A percentile compares a stretch with the other conserved stretches of the same genome.
Conservation (phyloP, 176 grass and related monocot genomes). For the Otatea glauca region DNA sequence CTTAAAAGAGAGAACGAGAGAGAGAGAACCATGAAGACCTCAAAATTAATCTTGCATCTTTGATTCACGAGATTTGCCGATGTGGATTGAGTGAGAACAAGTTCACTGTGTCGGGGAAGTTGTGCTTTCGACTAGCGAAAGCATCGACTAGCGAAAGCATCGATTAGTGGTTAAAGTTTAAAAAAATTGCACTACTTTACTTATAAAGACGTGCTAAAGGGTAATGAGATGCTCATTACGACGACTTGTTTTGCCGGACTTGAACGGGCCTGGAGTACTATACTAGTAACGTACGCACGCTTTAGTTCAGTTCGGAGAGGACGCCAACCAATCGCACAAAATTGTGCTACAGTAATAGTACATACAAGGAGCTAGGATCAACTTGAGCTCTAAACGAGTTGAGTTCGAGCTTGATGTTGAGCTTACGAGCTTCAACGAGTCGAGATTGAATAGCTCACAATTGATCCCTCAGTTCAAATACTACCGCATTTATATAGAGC, state of each 20-base stretch:
- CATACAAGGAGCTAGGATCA: too few relatives aligned
- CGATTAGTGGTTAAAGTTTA: background rate
- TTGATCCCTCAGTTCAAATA: too few relatives aligned
- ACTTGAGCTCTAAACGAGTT: too few relatives aligned
- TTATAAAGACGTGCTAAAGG: slow-evolving; percentile 39
- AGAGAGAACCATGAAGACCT: background rate
- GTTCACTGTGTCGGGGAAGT: background rate
- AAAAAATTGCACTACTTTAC: background rate
- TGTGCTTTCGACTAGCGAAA: slow-evolving; percentile 1
- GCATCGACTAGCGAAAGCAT: background rate
- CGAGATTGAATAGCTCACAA: too few relatives aligned
- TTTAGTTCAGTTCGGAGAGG: too few relatives aligned
- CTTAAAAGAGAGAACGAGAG: background rate
- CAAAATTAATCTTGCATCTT: background rate
- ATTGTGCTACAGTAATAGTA: too few relatives aligned
- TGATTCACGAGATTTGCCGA: background rate
- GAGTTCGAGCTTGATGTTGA: too few relatives aligned
- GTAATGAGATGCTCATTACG: slow-evolving; percentile 37
- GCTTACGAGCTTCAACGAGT: too few relatives aligned
- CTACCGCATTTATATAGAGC: background rate
- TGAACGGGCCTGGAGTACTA: too few relatives aligned
- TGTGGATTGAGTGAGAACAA: background rate
- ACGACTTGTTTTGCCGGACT: background rate
- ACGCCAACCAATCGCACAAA: too few relatives aligned
- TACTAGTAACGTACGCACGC: too few relatives aligned